Evolutionary conservation across 2,329 filamentous ascomycete genomes (phyloP), one percentile per base, ranked within the genome.

Genomic region (Lizonia empirigonia): DNA sequence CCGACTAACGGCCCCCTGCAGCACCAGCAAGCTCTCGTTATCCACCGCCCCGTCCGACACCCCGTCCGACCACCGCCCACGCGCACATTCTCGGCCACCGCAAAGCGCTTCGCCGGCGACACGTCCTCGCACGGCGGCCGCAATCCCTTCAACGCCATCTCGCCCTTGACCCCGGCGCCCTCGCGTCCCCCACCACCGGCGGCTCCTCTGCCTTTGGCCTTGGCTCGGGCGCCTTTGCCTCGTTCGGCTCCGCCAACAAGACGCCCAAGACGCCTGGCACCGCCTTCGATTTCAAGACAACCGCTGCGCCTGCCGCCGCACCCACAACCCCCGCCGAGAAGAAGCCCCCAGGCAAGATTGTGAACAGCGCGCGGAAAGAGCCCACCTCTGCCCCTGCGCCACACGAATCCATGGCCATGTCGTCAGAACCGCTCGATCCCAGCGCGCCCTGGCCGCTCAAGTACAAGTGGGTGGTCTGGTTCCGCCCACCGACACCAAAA

Each of bases 391-490:
- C 62, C 15, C 34, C 62, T 32, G 62, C 61, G 56, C 45, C 54
- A 33, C 44, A 44, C 29, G 72, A 74, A 35, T 64, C 63, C 37
- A 52, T 63, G 55, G 71, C 76, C 19, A 80, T 77, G 59, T 69
- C 64, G 10, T 66, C 67, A 13, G 65, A 60, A 37, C 71, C 77
- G 37, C 73, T 78, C 30, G 73, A 74, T 47, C 53, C 59, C 16
- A 64, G 52, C 40, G 61, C 58, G n/a, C 61, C 70, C 2, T 77
- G 72, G 72, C 81, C 83, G 53, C 81, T 97, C 65, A 91, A 89
- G 76, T 87, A 91, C 74, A 87, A 86, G 58, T 99, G 94, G 94
- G 87, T 96, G 26, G 91, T 97, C 73, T 97, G 94, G 91, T 99
- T 95, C 76, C 85, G 94, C 53, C 94, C 94, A 30, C 94, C 94